These are phyloP conservation scores for Rhododendron mucronatum DNA, from an alignment of 148 eudicot genomes.

Conservation along the genomic window DNA sequence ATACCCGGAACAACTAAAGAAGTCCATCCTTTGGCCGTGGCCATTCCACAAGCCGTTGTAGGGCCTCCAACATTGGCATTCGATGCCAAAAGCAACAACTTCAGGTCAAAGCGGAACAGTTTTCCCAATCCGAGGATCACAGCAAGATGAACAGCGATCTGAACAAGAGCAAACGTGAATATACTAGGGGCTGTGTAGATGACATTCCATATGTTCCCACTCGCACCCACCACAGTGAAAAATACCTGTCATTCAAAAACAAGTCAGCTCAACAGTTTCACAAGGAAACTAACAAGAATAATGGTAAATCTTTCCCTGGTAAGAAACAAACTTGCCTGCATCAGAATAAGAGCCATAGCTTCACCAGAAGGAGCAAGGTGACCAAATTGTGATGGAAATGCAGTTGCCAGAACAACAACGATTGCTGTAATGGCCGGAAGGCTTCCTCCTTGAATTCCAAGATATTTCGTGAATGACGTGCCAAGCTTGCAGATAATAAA, in stretches of 20 bases:
- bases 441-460: slow-evolving; percentile 55
- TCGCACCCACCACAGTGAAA: slow-evolving; percentile 81
- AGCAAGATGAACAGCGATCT: slow-evolving; percentile 72
- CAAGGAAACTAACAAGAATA: not conserved
- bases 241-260: slow-evolving; percentile 45
- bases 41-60: slow-evolving; percentile 98
- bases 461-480: slow-evolving; percentile 29
- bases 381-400: slow-evolving; percentile 52
- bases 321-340: slow-evolving; percentile 58
- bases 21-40: slow-evolving; percentile 88
- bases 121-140: slow-evolving; percentile 79
- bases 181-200: slow-evolving; percentile 81
- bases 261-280: not conserved
- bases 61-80: slow-evolving; percentile 97
- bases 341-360: slow-evolving; percentile 56
- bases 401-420: slow-evolving; percentile 69
- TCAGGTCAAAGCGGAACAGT: slow-evolving; percentile 53
- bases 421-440: slow-evolving; percentile 77
- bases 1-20: slow-evolving; percentile 81
- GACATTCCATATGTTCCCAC: slow-evolving; percentile 74
- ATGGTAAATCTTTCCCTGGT: not conserved
- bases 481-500: slow-evolving; percentile 64
- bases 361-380: slow-evolving; percentile 84
- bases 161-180: slow-evolving; percentile 70
- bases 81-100: slow-evolving; percentile 67